Evolutionary conservation across 257 asterid species (phyloP), one percentile per base, ranked within the genome.

Genomic region (Plectranthus barbatus): DNA sequence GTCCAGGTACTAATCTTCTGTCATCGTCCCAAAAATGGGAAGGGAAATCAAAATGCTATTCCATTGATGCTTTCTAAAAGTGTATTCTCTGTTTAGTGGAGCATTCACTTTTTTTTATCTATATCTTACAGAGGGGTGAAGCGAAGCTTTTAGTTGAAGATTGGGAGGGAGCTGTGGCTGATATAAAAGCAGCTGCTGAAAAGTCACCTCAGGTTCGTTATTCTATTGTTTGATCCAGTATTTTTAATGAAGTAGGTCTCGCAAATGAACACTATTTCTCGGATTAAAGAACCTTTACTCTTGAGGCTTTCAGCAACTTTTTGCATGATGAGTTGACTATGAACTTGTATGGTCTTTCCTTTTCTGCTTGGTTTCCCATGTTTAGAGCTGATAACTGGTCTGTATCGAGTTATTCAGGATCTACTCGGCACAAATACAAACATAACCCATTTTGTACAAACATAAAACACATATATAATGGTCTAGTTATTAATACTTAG

Each of bases 121-220:
- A n/a, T 49, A 33, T 74, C 46, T 68, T 72, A 11, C 79, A 88
- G 94, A 91, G 98, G 64, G 96, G 94, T 54, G 96, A 91, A 84
- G 94, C 96, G 31, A 91, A 88, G 78, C 91, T 88, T 75, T 77
- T 88, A 68, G 62, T 76, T 53, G 98, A 91, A 80, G 95, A 91
- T 64, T 88, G 96, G 96, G 98, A 91, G 65, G 95, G 94, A 73
- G 96, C 98, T 71, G 92, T 83, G 34, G 94, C 92, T 33, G 98
- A 91, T 70, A 45, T 91, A 65, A 91, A 86, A 83, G 73, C 81
- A 56, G 95, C 96, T 15, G 90, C 93, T 29, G 98, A 91, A 72
- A 91, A 81, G 81, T 84, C 90, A 53, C 95, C 98, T 29, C 96
- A 91, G 96, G 96, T 88, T 66, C 67, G 80, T 68, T 33, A 47